Base-by-base conservation (phyloP, 2,329 filamentous ascomycete genomes). In the Alternaria tenuissima region DNA sequence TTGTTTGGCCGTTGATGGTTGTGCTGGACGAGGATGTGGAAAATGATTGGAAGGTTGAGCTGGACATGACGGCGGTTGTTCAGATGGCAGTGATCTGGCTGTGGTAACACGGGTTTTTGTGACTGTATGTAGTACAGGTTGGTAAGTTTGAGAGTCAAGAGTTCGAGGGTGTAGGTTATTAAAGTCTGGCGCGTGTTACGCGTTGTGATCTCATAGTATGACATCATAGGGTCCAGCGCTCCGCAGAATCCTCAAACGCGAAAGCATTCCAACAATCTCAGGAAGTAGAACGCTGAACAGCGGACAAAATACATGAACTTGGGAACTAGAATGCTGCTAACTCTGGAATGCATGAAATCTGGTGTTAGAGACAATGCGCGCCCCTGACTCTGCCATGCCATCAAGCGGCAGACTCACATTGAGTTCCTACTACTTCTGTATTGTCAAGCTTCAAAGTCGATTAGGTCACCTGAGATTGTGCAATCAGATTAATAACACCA, bases 1-100 rank as follows among this genome's bases (percentile, higher is more conserved):
- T 66, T 6, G 71, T 75, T 39, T 68, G 61, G 4, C 74, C 74
- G 62, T 77, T 76, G 57, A 71, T 58, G 24, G 70, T 69, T 22
- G 53, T 66, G 26, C 63, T 66, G 39, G 61, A 66, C 46, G 58
- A 74, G 54, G 70, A 71, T 52, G 64, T 70, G 47, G 68, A 68
- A 53, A 67, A 66, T 42, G 71, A 75, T 42, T 70, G 60, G 64
- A 69, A 75, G 18, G 70, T 68, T 6, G 70, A 74, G 14, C 49
- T 59, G 28, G 59, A 56, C 42, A 52, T 52, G 7, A 52, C 30
- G 61, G 53, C 54, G 56, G 51, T 47, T 68, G 36, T n/a, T 39
- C 30, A 18, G 28, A 46, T 7, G 16, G 7, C 7, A 20, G 11
- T 5, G 20, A 20, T 14, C 20, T 5, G 20, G 11, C 11, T 12